Conservation (phyloP, 2,329 filamentous ascomycete species). For the Alternaria metachromatica region DNA sequence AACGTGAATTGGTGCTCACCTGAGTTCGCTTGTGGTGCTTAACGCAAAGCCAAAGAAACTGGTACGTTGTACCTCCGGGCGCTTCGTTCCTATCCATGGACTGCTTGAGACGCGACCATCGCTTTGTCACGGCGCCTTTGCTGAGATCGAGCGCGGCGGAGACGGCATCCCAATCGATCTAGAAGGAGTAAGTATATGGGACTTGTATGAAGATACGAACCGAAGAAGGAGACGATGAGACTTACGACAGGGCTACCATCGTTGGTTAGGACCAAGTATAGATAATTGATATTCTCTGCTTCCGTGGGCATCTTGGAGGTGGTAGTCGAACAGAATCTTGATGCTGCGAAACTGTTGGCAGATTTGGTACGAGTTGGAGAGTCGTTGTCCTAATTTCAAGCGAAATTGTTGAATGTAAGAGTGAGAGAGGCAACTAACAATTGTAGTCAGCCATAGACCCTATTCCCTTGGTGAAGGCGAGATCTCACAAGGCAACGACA, state of each 20-base stretch:
- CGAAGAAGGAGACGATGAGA: neutral
- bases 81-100: slow-evolving; percentile 29
- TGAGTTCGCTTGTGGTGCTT: slow-evolving; percentile 34
- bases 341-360: neutral
- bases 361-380: neutral
- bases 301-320: slow-evolving; percentile 35
- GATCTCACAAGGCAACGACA: slow-evolving; percentile 8
- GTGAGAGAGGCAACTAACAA: slow-evolving; percentile 2
- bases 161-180: slow-evolving; percentile 44
- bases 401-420: neutral
- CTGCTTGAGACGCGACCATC: slow-evolving; percentile 44
- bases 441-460: neutral
- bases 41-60: slow-evolving; percentile 40
- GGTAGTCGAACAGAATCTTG: neutral
- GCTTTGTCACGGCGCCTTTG: slow-evolving; percentile 35
- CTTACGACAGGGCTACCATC: slow-evolving; percentile 30
- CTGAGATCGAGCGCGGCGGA: slow-evolving; percentile 32
- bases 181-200: neutral
- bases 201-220: neutral
- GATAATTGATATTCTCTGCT: slow-evolving; percentile 37
- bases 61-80: slow-evolving; percentile 18
- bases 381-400: neutral
- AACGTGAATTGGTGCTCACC: slow-evolving; percentile 15
- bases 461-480: slow-evolving; percentile 18
- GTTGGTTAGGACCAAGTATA: slow-evolving; percentile 40